Evolutionary conservation across 495 filamentous ascomycete species (phyloP).

Genomic region (Penicillium chermesinum): DNA sequence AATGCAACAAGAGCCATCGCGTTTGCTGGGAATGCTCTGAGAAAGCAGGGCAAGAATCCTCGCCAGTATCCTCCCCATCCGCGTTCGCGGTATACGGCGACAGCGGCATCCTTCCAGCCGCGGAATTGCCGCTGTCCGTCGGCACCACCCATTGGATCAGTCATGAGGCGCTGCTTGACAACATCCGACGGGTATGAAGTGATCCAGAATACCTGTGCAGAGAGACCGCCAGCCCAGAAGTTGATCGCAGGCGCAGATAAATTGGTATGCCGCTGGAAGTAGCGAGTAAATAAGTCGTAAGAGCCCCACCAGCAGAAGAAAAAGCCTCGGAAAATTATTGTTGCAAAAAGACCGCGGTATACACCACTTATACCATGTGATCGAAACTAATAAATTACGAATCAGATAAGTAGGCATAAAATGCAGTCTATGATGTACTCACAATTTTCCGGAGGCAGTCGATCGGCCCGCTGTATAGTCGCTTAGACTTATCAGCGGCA

Average conservation of each 20-base stretch:
- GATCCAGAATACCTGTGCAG: slow-evolving; percentile 90
- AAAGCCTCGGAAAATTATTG: slow-evolving; percentile 81
- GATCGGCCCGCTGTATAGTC: slow-evolving; percentile 79
- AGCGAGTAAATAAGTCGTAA: slow-evolving; percentile 75
- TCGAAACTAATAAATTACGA: slow-evolving; percentile 36
- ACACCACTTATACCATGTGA: slow-evolving; percentile 72
- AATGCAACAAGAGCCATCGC: slow-evolving; percentile 90
- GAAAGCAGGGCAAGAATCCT: slow-evolving; percentile 87
- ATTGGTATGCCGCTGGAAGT: slow-evolving; percentile 59
- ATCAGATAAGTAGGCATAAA: too few relatives aligned
- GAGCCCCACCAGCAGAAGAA: slow-evolving; percentile 98
- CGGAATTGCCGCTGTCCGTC: slow-evolving; percentile 66
- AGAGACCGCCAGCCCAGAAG: slow-evolving; percentile 94
- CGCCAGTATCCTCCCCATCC: slow-evolving; percentile 84
- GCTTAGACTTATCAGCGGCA: slow-evolving; percentile 61
- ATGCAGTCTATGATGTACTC: too few relatives aligned
- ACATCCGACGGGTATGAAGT: slow-evolving; percentile 90
- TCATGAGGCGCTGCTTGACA: slow-evolving; percentile 98
- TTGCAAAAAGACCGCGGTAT: slow-evolving; percentile 80
- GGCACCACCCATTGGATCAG: slow-evolving; percentile 71
- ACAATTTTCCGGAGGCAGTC: slow-evolving; percentile 74
- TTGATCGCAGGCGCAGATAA: slow-evolving; percentile 77
- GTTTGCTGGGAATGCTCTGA: slow-evolving; percentile 94
- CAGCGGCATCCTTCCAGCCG: slow-evolving; percentile 76
- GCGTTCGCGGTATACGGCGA: slow-evolving; percentile 65